These are phyloP conservation scores for Paramicrosporidium saccamoebae DNA, from an alignment of 371 early-diverging fungal species.

Conservation along the genomic window DNA sequence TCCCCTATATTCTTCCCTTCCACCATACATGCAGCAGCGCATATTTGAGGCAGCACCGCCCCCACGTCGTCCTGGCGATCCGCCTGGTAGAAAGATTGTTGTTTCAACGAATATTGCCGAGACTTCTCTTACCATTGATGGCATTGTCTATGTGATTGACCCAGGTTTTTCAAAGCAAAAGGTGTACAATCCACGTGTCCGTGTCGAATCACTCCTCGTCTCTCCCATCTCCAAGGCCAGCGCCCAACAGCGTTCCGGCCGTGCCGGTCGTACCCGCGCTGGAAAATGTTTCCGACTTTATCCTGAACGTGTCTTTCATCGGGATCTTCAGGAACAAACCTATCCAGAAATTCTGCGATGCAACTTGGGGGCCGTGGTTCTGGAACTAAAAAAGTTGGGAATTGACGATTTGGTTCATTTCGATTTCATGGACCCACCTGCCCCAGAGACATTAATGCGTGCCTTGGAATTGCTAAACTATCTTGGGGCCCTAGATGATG, in stretches of 20 bases:
- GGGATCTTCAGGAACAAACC: slow-evolving; percentile 46
- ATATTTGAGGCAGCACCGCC: slow-evolving; percentile 66
- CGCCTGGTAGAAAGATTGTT: slow-evolving; percentile 69
- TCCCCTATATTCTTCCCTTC: slow-evolving; percentile 69
- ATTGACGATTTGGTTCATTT: slow-evolving; percentile 66
- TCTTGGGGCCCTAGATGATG: slow-evolving; percentile 57
- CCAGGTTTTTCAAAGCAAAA: slow-evolving; percentile 88
- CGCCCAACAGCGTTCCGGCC: slow-evolving; percentile 56
- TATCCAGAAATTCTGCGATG: slow-evolving; percentile 63
- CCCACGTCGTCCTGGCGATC: slow-evolving; percentile 25
- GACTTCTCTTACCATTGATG: slow-evolving; percentile 90
- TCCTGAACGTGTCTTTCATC: slow-evolving; percentile 44
- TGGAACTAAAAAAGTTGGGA: slow-evolving; percentile 54
- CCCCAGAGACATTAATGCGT: slow-evolving; percentile 62
- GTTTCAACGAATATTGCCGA: slow-evolving; percentile 94
- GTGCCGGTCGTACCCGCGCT: slow-evolving; percentile 59
- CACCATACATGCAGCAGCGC: slow-evolving; percentile 58
- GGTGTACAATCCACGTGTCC: slow-evolving; percentile 72
- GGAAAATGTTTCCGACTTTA: slow-evolving; percentile 85
- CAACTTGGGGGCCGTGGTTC: slow-evolving; percentile 42
- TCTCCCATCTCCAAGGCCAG: slow-evolving; percentile 35
- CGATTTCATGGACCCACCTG: slow-evolving; percentile 77
- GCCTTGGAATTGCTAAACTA: slow-evolving; percentile 59
- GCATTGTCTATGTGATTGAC: slow-evolving; percentile 90
- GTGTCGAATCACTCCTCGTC: slow-evolving; percentile 35